Base-by-base conservation (phyloP, 306 rosid genomes). In the Luffa aegyptiaca region DNA sequence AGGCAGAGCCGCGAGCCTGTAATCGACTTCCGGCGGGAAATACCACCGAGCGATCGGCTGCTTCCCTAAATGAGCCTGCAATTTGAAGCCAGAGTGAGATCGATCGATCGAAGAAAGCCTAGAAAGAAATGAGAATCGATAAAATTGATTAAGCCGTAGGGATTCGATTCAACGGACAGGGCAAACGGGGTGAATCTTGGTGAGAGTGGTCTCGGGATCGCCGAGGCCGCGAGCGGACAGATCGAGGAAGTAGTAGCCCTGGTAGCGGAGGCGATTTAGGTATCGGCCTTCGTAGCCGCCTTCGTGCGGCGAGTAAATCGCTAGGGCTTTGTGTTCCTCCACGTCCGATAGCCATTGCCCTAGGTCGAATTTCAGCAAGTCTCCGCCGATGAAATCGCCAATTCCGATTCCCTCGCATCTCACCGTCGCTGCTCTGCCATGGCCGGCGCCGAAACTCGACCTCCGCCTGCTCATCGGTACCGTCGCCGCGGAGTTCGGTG, bases 281-380 rank as follows among this genome's bases (percentile, higher is more conserved):
- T 94, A 87, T 0, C 98, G 92, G 1, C 98, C 98, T 85, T 95
- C 97, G 44, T 92, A 95, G 26, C 98, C 98, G 41, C 97, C 97
- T 39, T 95, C 98, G 5, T 92, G 98, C 4, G 98, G 98, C n/a
- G 97, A 10, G 85, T 92, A 95, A 11, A 95, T 87, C 1, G 98
- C 97, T 11, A 95, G 81, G 59, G 98, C 93, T 85, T 92, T 92
- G 83, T 95, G 98, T 64, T 95, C 97, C 82, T 95, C 98, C 61
- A 95, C 97, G 64, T 92, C 98, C 0, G 92, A 81, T 21, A 95
- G 93, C 98, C 98, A 92, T 0, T 21, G 82, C 18, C 97, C 98
- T 13, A 95, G 46, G 83, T 95, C 97, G 51, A 83, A 44, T 75
- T 45, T 86, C 82, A 92, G 42, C 87, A 95, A 85, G 75, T 95